A percentile compares a stretch with the other conserved stretches of the same genome.
phyloP scores from a whole-genome alignment of 1,139 yeast genomes.

The Taphrina sp. region DNA sequence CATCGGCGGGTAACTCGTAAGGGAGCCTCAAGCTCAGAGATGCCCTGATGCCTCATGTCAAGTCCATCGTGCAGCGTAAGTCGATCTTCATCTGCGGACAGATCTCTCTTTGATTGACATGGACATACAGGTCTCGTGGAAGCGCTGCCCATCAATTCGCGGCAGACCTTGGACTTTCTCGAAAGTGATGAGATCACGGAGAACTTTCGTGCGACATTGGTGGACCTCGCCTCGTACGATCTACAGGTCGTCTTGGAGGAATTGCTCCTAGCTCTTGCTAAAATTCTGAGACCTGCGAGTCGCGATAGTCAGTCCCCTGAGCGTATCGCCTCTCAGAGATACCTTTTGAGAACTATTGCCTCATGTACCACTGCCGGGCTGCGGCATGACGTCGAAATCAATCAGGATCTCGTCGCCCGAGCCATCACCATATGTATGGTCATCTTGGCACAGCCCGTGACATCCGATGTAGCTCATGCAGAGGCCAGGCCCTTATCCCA shows the following conservation, averaged over 20 bases:
- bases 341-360: not conserved
- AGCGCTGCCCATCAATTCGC: constrained; percentile 16
- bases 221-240: constrained; percentile 5
- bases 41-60: too few species aligned
- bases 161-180: not conserved
- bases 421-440: too few species aligned
- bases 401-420: too few species aligned
- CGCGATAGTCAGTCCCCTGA: not conserved
- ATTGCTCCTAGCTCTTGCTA: not conserved
- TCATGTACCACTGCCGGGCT: too few species aligned
- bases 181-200: constrained; percentile 1
- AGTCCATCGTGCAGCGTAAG: too few species aligned
- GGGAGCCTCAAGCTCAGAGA: too few species aligned
- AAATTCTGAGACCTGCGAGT: not conserved
- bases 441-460: too few species aligned
- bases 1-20: too few species aligned
- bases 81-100: not conserved
- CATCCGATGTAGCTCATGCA: too few species aligned
- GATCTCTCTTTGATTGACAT: not conserved
- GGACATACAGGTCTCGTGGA: constrained; percentile 12
- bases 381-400: too few species aligned
- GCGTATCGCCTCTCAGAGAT: constrained; percentile 3
- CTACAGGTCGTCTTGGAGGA: constrained; percentile 1
- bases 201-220: not conserved
- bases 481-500: too few species aligned